These are phyloP conservation scores for Breynia disticha DNA, from an alignment of 441 rosid species.

Conservation along the genomic window DNA sequence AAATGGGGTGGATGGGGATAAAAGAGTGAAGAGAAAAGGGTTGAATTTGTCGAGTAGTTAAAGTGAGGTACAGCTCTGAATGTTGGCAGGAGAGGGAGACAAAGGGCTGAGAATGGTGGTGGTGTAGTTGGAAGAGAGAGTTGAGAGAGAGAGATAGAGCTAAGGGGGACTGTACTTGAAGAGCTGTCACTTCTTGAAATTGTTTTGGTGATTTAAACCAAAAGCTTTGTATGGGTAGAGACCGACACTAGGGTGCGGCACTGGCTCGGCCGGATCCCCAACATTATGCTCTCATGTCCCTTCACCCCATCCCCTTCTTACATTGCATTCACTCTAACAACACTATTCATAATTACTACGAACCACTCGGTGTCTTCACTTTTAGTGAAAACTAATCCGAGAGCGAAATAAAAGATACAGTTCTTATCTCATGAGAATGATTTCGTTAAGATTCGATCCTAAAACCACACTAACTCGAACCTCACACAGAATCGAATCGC, in stretches of 20 bases:
- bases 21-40: not conserved
- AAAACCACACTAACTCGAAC: no score
- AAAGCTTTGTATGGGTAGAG: slow-evolving; percentile 28
- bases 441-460: no score
- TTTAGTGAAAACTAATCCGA: no score
- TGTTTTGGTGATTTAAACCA: slow-evolving; percentile 15
- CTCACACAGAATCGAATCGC: no score
- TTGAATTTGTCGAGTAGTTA: not conserved
- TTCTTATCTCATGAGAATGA: no score
- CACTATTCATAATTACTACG: no score
- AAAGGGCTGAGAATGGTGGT: slow-evolving; percentile 21
- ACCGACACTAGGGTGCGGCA: slow-evolving; percentile 50
- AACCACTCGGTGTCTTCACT: no score
- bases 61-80: slow-evolving; percentile 33
- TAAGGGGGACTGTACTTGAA: slow-evolving; percentile 19
- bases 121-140: slow-evolving; percentile 2
- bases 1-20: not conserved
- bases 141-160: not conserved
- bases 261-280: slow-evolving; percentile 41
- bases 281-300: slow-evolving; percentile 38
- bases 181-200: slow-evolving; percentile 38
- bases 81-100: slow-evolving; percentile 27
- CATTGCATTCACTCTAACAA: not conserved
- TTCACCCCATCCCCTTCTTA: slow-evolving; percentile 14
- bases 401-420: no score